phyloP scores from a whole-genome alignment of 805 yeast genomes.

The Myxozyma vanderwaltii region DNA sequence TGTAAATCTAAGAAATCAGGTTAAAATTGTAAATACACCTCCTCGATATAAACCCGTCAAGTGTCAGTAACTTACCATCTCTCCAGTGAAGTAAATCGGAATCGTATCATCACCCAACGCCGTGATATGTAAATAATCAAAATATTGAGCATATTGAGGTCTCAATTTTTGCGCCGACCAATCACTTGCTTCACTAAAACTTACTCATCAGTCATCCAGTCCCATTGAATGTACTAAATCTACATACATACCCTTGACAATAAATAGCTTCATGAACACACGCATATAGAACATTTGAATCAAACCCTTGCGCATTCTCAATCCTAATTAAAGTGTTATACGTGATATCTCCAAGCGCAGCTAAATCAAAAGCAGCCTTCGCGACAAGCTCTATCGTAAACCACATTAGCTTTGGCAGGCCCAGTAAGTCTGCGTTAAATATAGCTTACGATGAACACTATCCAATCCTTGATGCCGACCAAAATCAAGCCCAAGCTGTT shows the following conservation, averaged over 20 bases:
- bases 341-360: constrained; percentile 44
- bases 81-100: constrained; percentile 53
- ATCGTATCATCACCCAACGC: constrained; percentile 15
- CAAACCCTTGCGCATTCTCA: constrained; percentile 48
- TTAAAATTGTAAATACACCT: too few relatives aligned
- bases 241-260: constrained; percentile 43
- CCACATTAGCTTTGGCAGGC: neutral
- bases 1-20: constrained; percentile 43
- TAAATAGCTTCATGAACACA: constrained; percentile 63
- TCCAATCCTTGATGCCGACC: constrained; percentile 58
- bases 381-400: constrained; percentile 42
- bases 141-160: constrained; percentile 41
- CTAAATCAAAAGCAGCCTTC: constrained; percentile 48
- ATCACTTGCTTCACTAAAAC: constrained; percentile 40
- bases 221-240: too few relatives aligned
- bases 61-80: constrained; percentile 44
- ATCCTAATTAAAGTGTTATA: constrained; percentile 45
- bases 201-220: too few relatives aligned
- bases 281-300: constrained; percentile 57
- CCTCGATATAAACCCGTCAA: too few relatives aligned
- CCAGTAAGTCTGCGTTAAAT: neutral
- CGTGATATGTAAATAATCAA: constrained; percentile 33
- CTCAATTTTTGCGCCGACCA: constrained; percentile 54
- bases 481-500: constrained; percentile 54
- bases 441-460: constrained; percentile 44